Evolutionary conservation across 1,284 basidiomycete species (phyloP), one percentile per base, ranked within the genome.

Genomic region (Pascua sp.): DNA sequence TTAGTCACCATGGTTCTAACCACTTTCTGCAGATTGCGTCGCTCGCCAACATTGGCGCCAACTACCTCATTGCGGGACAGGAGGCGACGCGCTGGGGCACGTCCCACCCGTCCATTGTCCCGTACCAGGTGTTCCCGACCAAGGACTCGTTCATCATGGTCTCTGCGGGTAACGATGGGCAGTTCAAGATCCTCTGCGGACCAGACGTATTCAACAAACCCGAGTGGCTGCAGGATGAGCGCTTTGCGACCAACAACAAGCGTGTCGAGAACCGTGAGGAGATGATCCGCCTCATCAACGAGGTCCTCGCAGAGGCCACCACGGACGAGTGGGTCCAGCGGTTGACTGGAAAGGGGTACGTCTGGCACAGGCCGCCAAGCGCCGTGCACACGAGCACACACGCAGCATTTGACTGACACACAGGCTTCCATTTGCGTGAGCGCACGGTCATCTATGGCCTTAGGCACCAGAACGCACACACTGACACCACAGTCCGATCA

Each of bases 141-240:
- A 83, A 85, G 69, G 86, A 92, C 70, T 88, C 89, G n/a, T 92
- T 86, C 71, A 77, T 96, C 59, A 95, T 96, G 91, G 86, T 97
- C 55, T 92, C 91, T 46, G 92, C 90, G 2, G 93, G 91, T 1
- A 96, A 95, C 76, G 86, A 95, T 69, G 86, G 84, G 63, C 91
- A 95, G 85, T 96, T 70, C 57, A 43, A 50, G 13, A 62, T 74
- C 49, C 68, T 72, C 32, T 67, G 76, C 64, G 56, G 78, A 68
- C 59, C 67, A 7, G 54, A 56, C 0, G 64, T 77, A 1, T 66
- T 80, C 46, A 60, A 70, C 47, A 58, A 62, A 38, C 64, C 65
- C 2, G 68, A 75, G 17, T 78, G 76, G 71, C 46, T 69, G 13
- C 51, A 56, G 2, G 69, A 76, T 53, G 77, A 80, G 1, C 83